Base-by-base conservation (phyloP, 106 monocot species). In the Allium cepa region DNA sequence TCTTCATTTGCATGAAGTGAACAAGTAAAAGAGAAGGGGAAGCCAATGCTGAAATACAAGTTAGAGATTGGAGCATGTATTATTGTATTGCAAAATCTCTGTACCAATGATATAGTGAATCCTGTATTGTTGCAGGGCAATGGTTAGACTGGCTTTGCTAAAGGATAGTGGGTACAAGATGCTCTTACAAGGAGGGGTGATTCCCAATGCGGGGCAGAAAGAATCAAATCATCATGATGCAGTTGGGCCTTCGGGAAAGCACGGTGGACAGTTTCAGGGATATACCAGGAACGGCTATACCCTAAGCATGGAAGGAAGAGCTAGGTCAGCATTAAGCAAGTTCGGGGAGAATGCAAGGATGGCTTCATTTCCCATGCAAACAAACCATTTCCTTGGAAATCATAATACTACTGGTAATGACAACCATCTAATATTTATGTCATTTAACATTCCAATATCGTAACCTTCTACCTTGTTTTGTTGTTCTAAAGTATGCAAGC, bases 141-240 rank as follows among this genome's bases (percentile, higher is more conserved):
- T 86, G 62, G 81, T 82, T 49, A 83, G 96, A 53, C 75, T 96
- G 66, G 91, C 80, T 65, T 81, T 78, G 56, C 78, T 96, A 64
- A 56, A 69, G 9, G 86, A 92, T 60, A 84, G 88, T 63, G 91
- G 96, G n/a, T 96, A 84, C 67, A 84, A 79, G 73, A 86, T 96
- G 86, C 86, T 96, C 26, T 59, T 96, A 71, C 88, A 96, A 84
- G 96, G 91, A 70, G 96, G 96, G 49, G 96, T 84, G 70, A 49
- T 69, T 8, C 64, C 49, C 53, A 88, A 96, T 69, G 69, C 56
- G 49, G 78, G 75, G 15, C 57, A 78, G 63, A 47, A 22, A 10
- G 47, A 10, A 10, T 52, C 48, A 46, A 49, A 49, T 16, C 52
- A 67, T 57, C 46, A 26, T 64, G 36, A 59, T 6, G 66, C 61